Percentiles rank a stretch among this genome's conserved stretches.
phyloP scores from a whole-genome alignment of 2,329 filamentous ascomycete species.

The Cercospora citrullina region DNA sequence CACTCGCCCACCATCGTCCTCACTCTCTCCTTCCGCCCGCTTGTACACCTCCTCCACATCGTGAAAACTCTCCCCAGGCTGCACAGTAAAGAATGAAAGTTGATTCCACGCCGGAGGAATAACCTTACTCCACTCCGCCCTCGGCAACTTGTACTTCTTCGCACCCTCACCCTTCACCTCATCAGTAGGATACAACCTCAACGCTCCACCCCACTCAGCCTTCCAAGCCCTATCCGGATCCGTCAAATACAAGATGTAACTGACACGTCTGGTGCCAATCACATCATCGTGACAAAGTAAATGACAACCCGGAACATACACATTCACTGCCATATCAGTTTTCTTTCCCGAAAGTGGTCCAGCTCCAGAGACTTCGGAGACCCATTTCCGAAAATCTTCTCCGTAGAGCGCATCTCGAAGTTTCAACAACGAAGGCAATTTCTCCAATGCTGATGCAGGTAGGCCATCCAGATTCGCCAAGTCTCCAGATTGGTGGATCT shows the following conservation, averaged over 20 bases:
- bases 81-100: slow-evolving; percentile 95
- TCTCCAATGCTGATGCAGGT: slow-evolving; percentile 78
- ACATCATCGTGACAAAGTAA: slow-evolving; percentile 97
- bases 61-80: slow-evolving; percentile 98
- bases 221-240: slow-evolving; percentile 91
- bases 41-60: slow-evolving; percentile 98
- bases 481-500: slow-evolving; percentile 97
- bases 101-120: slow-evolving; percentile 98
- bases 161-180: slow-evolving; percentile 63
- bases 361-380: slow-evolving; percentile 80
- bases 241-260: slow-evolving; percentile 94
- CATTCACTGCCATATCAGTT: slow-evolving; percentile 99
- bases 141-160: slow-evolving; percentile 74
- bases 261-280: slow-evolving; percentile 92
- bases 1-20: slow-evolving; percentile 71
- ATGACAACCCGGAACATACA: slow-evolving; percentile 95
- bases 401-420: slow-evolving; percentile 97
- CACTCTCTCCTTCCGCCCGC: slow-evolving; percentile 57
- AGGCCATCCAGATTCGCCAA: slow-evolving; percentile 94
- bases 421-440: slow-evolving; percentile 82
- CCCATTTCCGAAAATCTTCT: slow-evolving; percentile 80
- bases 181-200: slow-evolving; percentile 78
- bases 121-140: slow-evolving; percentile 72
- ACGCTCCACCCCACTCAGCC: slow-evolving; percentile 85
- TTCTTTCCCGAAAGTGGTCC: slow-evolving; percentile 88